These are phyloP conservation scores for Xylariales sp. DNA, from an alignment of 2,329 filamentous ascomycete species.

Conservation along the genomic window DNA sequence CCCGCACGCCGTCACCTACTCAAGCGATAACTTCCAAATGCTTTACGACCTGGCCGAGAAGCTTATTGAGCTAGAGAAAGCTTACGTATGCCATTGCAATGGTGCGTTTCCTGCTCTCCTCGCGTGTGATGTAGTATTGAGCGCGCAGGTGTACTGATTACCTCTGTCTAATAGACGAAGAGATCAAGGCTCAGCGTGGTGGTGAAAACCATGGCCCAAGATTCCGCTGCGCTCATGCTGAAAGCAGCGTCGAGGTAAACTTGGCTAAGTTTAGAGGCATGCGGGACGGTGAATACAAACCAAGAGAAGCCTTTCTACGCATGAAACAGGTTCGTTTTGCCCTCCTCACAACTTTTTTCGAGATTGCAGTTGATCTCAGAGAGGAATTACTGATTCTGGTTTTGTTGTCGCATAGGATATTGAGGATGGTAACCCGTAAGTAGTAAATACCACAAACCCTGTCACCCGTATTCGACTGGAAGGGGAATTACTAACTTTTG, in stretches of 20 bases:
- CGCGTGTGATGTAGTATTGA: too few species aligned
- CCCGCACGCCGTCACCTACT: conserved; percentile 83
- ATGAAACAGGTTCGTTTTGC: conserved; percentile 74
- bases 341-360: neutral
- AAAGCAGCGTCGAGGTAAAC: conserved; percentile 79
- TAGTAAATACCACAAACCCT: neutral
- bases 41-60: conserved; percentile 91
- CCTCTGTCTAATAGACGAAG: conserved; percentile 63
- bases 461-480: neutral
- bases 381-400: neutral
- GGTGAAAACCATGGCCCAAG: conserved; percentile 77
- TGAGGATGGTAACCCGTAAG: conserved; percentile 64
- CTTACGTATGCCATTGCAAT: conserved; percentile 90
- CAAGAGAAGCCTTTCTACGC: conserved; percentile 83
- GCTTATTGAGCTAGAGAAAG: conserved; percentile 75
- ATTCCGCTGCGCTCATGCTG: conserved; percentile 84
- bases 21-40: conserved; percentile 88
- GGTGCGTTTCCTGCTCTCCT: conserved; percentile 51
- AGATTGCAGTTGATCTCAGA: neutral
- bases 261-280: conserved; percentile 87
- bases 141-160: neutral
- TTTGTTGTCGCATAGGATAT: conserved; percentile 66
- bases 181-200: conserved; percentile 89
- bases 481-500: neutral
- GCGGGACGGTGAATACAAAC: conserved; percentile 90